Percentiles rank a stretch among this genome's conserved stretches.
Conservation (phyloP, 305 asterid species). For the Salvia sclarea region DNA sequence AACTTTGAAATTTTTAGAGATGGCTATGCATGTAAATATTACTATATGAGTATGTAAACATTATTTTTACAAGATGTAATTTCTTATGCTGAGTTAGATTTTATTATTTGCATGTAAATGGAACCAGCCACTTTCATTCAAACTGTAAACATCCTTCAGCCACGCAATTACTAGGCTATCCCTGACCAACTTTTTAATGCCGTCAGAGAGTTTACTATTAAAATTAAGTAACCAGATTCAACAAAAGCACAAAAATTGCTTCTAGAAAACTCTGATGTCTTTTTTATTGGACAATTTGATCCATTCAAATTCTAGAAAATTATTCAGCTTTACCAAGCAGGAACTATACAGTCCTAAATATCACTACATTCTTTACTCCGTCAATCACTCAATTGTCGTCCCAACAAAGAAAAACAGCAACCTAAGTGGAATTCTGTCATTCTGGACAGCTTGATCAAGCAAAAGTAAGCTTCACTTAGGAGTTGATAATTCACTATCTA, state of each 20-base stretch:
- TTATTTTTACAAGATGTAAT: background rate
- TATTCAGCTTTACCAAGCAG: background rate
- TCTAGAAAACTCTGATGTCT: background rate
- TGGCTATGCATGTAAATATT: background rate
- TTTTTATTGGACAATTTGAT: background rate
- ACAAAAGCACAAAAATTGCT: background rate
- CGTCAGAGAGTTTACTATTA: background rate
- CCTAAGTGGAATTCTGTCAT: background rate
- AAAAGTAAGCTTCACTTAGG: conserved; percentile 6
- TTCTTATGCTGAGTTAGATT: background rate
- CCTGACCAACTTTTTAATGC: background rate
- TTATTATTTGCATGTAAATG: background rate
- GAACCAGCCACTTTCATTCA: background rate
- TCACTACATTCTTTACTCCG: background rate
- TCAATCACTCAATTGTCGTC: background rate
- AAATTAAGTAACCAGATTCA: background rate
- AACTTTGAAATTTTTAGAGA: background rate
- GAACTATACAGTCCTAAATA: background rate
- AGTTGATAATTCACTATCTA: background rate
- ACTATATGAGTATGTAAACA: background rate
- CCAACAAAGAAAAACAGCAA: conserved; percentile 1
- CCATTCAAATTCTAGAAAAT: background rate
- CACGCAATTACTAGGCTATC: background rate
- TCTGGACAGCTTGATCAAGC: background rate
- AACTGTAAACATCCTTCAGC: background rate